Conservation (phyloP, 129 eudicot species). For the Ambrosia artemisiifolia region DNA sequence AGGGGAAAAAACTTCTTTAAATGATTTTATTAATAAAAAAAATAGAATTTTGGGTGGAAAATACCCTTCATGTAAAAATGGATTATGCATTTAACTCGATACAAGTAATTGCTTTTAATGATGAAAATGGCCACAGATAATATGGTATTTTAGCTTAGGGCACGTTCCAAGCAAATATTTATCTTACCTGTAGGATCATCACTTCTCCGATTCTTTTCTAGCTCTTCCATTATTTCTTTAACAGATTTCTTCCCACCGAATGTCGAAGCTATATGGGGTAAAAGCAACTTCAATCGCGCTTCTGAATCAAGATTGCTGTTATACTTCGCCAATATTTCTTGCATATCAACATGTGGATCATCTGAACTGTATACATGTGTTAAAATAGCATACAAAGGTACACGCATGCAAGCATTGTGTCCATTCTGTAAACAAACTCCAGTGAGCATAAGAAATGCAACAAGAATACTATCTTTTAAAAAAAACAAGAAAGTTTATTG, state of each 20-base stretch:
- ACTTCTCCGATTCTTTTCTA: constrained; percentile 61
- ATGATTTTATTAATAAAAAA: no score
- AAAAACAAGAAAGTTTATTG: no score
- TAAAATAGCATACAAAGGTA: background rate
- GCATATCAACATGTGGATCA: constrained; percentile 65
- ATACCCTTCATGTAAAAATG: background rate
- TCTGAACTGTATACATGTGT: constrained; percentile 44
- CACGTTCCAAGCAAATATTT: no score
- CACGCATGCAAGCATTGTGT: background rate
- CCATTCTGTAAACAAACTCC: no score
- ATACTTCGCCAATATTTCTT: constrained; percentile 47
- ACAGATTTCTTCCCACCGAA: constrained; percentile 64
- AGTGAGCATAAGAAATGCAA: no score
- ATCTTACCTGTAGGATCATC: constrained; percentile 66
- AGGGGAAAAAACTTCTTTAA: background rate
- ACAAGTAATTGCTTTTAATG: background rate
- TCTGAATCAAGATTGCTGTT: constrained; percentile 61
- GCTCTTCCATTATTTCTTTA: constrained; percentile 52
- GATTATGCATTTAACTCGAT: background rate
- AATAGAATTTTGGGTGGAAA: background rate
- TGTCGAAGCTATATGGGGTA: constrained; percentile 70
- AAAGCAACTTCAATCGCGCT: constrained; percentile 60
- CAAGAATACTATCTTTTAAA: no score
- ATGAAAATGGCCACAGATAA: background rate
- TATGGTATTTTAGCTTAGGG: no score